A percentile compares a stretch with the other conserved stretches of the same genome.
These are phyloP conservation scores for Tylopilus subfusipes DNA, from an alignment of 768 basidiomycete species.

Conservation along the genomic window DNA sequence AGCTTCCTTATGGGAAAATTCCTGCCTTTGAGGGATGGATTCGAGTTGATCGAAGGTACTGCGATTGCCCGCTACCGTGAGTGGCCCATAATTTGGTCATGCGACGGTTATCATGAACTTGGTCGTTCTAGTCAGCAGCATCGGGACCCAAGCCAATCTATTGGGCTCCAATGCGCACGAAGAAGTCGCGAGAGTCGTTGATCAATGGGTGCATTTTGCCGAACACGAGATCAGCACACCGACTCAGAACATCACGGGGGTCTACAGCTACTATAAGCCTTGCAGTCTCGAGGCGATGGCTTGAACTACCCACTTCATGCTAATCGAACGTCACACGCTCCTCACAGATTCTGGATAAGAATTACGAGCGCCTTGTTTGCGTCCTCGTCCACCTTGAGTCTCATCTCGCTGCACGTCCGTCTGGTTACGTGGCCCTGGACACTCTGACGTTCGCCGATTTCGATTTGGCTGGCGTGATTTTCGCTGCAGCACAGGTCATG, in stretches of 20 bases:
- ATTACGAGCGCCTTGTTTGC: not conserved
- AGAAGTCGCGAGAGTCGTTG: constrained; percentile 9
- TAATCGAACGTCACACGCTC: not conserved
- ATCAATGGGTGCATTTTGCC: constrained; percentile 15
- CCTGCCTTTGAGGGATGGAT: constrained; percentile 25
- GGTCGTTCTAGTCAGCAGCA: constrained; percentile 8
- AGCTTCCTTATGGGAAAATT: constrained; percentile 23
- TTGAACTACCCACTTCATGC: too few species aligned
- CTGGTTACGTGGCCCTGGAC: constrained; percentile 14
- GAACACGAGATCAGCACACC: constrained; percentile 10
- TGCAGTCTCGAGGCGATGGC: constrained; percentile 10
- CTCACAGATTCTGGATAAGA: not conserved
- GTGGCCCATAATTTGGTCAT: not conserved
- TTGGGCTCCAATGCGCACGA: constrained; percentile 10
- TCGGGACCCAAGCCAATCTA: constrained; percentile 8
- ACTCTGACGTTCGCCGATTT: constrained; percentile 19
- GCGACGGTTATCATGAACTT: not conserved
- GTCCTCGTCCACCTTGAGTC: constrained; percentile 15
- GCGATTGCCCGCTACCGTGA: constrained; percentile 22
- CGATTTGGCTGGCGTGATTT: constrained; percentile 10
- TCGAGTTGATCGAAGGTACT: constrained; percentile 17
- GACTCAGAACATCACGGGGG: not conserved
- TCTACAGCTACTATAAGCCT: constrained; percentile 1
- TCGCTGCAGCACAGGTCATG: not conserved
- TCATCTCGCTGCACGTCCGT: constrained; percentile 3